Evolutionary conservation across 192 early-diverging fungal genomes (phyloP).

Genomic region (Backusella circina): DNA sequence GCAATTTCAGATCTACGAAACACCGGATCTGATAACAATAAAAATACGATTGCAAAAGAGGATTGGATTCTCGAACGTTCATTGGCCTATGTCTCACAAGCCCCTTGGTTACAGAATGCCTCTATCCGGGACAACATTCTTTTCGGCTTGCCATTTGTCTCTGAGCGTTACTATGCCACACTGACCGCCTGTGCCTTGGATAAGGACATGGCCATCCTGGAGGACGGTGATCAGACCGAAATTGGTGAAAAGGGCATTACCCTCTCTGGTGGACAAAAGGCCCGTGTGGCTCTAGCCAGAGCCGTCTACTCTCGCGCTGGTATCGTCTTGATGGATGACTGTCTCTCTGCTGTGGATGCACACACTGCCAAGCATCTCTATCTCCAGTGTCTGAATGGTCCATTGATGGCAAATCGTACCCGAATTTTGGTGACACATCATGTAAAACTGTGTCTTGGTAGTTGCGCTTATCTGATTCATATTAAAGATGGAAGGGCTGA

Average conservation of each 20-base stretch:
- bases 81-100: constrained; percentile 78
- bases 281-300: constrained; percentile 80
- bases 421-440: constrained; percentile 86
- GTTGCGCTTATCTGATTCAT: constrained; percentile 50
- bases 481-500: constrained; percentile 41
- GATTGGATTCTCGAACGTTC: constrained; percentile 39
- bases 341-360: constrained; percentile 83
- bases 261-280: constrained; percentile 89
- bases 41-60: constrained; percentile 7
- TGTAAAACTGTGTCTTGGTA: constrained; percentile 49
- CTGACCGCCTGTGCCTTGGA: constrained; percentile 72
- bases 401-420: constrained; percentile 77
- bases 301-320: constrained; percentile 76
- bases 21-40: background rate
- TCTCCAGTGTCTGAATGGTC: constrained; percentile 68
- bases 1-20: background rate
- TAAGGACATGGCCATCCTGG: constrained; percentile 75
- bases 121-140: constrained; percentile 74
- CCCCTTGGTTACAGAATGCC: constrained; percentile 67
- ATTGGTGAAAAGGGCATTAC: constrained; percentile 85
- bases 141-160: constrained; percentile 37
- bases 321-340: constrained; percentile 80
- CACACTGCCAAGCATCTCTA: constrained; percentile 83
- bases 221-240: constrained; percentile 77
- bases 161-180: constrained; percentile 20